phyloP scores from a whole-genome alignment of 2,329 filamentous ascomycete species.

The Sporothrix phasma region DNA sequence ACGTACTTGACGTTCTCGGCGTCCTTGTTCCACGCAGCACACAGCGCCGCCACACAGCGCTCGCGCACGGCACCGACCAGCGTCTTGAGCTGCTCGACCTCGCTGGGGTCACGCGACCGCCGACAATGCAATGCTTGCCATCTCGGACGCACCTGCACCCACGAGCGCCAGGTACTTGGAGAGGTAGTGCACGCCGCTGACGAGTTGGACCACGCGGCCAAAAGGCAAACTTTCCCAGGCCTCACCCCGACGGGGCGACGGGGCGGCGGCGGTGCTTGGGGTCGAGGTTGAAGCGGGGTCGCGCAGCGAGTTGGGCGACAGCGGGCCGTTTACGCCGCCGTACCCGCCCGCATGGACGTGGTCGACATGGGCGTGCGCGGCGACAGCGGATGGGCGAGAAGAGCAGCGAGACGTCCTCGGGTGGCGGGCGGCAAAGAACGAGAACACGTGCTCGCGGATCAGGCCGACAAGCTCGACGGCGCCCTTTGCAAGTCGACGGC shows the following conservation, averaged over 20 bases:
- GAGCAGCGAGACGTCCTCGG: conserved; percentile 80
- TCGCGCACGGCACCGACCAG: conserved; percentile 74
- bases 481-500: conserved; percentile 62
- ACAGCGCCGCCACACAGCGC: conserved; percentile 74
- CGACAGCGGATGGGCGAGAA: conserved; percentile 67
- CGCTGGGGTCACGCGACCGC: conserved; percentile 39
- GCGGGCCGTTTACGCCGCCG: conserved; percentile 23
- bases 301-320: conserved; percentile 48
- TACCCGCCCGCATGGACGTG: conserved; percentile 19
- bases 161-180: conserved; percentile 72
- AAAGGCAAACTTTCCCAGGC: conserved; percentile 91
- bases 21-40: conserved; percentile 85
- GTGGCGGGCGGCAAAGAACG: conserved; percentile 77
- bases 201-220: conserved; percentile 90
- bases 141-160: conserved; percentile 77
- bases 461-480: conserved; percentile 72
- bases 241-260: conserved; percentile 69
- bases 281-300: conserved; percentile 76
- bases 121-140: conserved; percentile 58
- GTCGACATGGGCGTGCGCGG: conserved; percentile 57
- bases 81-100: conserved; percentile 61
- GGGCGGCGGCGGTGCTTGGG: conserved; percentile 64
- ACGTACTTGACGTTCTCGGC: conserved; percentile 85
- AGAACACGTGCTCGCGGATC: conserved; percentile 66
- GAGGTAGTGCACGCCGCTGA: conserved; percentile 87